phyloP scores from a whole-genome alignment of 2,329 filamentous ascomycete species.

The Ophiostoma pallidulum region DNA sequence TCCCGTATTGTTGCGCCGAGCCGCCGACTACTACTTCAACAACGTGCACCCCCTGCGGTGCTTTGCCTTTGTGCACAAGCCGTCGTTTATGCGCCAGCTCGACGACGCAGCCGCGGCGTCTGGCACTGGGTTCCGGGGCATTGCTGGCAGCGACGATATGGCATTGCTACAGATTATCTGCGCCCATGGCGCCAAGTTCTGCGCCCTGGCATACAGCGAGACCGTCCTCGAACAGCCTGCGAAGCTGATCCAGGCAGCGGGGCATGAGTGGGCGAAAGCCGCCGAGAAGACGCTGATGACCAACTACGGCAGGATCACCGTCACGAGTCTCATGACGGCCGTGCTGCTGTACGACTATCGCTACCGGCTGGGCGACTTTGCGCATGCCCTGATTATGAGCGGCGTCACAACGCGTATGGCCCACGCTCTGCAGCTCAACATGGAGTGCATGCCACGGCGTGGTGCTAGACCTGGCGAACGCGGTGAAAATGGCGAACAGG shows the following conservation, averaged over 20 bases:
- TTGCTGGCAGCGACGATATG: slow-evolving; percentile 12
- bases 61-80: slow-evolving; percentile 20
- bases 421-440: slow-evolving; percentile 12
- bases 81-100: slow-evolving; percentile 16
- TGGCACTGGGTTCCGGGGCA: no score
- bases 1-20: background rate
- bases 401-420: slow-evolving; percentile 11
- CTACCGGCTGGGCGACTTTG: slow-evolving; percentile 8
- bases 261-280: slow-evolving; percentile 9
- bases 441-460: slow-evolving; percentile 1
- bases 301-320: slow-evolving; percentile 7
- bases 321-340: slow-evolving; percentile 7
- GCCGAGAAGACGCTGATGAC: slow-evolving; percentile 6
- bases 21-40: slow-evolving; percentile 18
- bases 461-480: background rate
- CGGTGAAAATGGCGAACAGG: slow-evolving; percentile 21
- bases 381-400: slow-evolving; percentile 8
- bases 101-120: background rate
- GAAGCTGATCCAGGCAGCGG: slow-evolving; percentile 1
- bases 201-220: slow-evolving; percentile 1
- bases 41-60: slow-evolving; percentile 18
- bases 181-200: slow-evolving; percentile 26
- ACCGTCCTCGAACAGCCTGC: background rate
- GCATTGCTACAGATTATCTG: slow-evolving; percentile 7
- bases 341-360: slow-evolving; percentile 13